Conservation (phyloP, 306 rosid genomes). For the Quercus berberidifolia region DNA sequence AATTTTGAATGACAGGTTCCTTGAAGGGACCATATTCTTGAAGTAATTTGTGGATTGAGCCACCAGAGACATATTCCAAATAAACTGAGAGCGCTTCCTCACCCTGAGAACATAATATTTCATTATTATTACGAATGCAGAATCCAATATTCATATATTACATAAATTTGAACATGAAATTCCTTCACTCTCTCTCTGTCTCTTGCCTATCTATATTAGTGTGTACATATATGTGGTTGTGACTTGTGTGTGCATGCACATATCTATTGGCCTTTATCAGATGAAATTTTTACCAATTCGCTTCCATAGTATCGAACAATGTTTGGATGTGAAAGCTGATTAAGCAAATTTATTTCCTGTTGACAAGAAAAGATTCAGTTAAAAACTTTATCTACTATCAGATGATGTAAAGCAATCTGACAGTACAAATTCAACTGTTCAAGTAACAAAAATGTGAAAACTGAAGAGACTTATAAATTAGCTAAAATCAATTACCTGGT, state of each 20-base stretch:
- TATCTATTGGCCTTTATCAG: not conserved
- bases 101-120: conserved; percentile 46
- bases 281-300: conserved; percentile 64
- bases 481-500: conserved; percentile 56
- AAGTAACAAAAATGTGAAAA: conserved; percentile 7
- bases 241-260: not conserved
- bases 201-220: not conserved
- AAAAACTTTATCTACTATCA: conserved; percentile 8
- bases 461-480: not conserved
- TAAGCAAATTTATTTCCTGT: conserved; percentile 94
- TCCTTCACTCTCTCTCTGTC: not conserved
- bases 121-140: not conserved
- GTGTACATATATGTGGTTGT: not conserved
- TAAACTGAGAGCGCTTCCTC: conserved; percentile 84
- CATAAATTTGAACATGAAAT: not conserved
- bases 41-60: conserved; percentile 91
- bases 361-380: conserved; percentile 19
- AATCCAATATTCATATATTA: not conserved
- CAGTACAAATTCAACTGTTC: conserved; percentile 16
- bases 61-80: conserved; percentile 93
- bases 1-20: conserved; percentile 92
- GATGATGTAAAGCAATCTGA: not conserved
- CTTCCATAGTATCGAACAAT: conserved; percentile 93
- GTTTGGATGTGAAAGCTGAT: conserved; percentile 80
- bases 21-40: conserved; percentile 88